Conservation (phyloP, 1,284 basidiomycete species). For the Heterobasidion annosum region DNA sequence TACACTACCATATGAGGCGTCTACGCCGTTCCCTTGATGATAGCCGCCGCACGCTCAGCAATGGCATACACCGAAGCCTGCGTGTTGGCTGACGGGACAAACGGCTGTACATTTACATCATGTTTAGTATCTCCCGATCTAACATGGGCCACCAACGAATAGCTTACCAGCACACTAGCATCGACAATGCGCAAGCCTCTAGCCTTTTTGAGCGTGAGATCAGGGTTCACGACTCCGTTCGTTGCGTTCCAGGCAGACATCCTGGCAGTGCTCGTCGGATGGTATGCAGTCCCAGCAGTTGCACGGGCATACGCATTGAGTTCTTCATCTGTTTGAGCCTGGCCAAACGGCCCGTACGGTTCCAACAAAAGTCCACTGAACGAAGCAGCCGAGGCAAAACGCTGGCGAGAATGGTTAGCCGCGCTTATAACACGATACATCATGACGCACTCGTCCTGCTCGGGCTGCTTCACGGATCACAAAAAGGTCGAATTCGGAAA, state of each 20-base stretch:
- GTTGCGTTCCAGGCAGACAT: background rate
- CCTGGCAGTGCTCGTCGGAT: background rate
- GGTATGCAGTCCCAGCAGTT: background rate
- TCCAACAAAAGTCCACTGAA: background rate
- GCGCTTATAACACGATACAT: too few species aligned
- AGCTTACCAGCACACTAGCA: background rate
- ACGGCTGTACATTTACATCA: slow-evolving; percentile 12
- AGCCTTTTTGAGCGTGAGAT: background rate
- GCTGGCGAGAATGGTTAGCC: background rate
- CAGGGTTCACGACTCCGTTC: background rate
- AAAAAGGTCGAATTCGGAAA: slow-evolving; percentile 10
- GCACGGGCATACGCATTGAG: slow-evolving; percentile 4
- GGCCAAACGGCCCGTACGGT: slow-evolving; percentile 1
- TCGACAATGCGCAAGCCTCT: background rate
- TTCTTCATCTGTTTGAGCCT: slow-evolving; percentile 16
- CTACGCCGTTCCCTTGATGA: slow-evolving; percentile 10
- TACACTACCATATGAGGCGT: background rate
- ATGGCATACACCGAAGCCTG: slow-evolving; percentile 16
- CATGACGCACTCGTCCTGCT: background rate
- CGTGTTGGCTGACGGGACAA: slow-evolving; percentile 17
- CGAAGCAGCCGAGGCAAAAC: background rate
- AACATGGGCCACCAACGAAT: too few species aligned
- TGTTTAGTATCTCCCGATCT: too few species aligned
- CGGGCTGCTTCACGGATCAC: slow-evolving; percentile 10
- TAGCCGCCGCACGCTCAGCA: slow-evolving; percentile 17